phyloP scores from a whole-genome alignment of 2,329 filamentous ascomycete genomes.

The Penicillium sp. region DNA sequence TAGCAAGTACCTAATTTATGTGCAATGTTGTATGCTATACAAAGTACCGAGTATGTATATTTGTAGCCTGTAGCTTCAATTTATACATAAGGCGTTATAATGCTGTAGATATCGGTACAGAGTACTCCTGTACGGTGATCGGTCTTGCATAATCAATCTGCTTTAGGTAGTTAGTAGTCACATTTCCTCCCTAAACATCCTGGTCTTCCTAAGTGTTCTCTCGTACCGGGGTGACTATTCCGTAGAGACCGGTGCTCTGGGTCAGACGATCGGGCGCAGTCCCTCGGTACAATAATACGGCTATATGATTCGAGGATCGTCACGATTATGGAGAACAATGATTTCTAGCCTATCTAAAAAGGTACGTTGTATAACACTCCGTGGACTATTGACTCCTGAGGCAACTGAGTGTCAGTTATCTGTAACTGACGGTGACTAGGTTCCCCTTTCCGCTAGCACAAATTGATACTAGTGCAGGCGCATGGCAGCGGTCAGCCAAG shows the following conservation, averaged over 20 bases:
- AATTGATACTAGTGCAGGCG: conserved; percentile 11
- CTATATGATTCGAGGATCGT: conserved; percentile 8
- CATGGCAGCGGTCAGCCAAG: conserved; percentile 34
- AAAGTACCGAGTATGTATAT: background rate
- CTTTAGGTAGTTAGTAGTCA: conserved; percentile 1
- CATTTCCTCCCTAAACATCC: background rate
- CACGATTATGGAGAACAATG: background rate
- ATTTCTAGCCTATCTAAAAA: conserved; percentile 1
- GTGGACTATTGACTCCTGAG: conserved; percentile 24
- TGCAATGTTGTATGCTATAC: background rate
- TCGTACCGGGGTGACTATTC: background rate
- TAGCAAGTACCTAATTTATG: background rate
- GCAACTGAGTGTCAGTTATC: conserved; percentile 14
- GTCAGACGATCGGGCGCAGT: conserved; percentile 11
- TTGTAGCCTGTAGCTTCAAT: background rate
- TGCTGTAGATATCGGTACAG: background rate
- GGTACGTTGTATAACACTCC: background rate
- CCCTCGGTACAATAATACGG: conserved; percentile 4
- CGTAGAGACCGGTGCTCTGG: conserved; percentile 2
- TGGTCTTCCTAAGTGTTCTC: background rate
- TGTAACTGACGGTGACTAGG: conserved; percentile 6
- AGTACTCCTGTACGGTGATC: conserved; percentile 5
- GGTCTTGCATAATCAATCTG: conserved; percentile 10
- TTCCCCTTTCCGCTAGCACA: conserved; percentile 4
- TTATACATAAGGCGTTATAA: background rate